These are phyloP conservation scores for Bacidia rubella DNA, from an alignment of 495 filamentous ascomycete genomes.

Conservation along the genomic window DNA sequence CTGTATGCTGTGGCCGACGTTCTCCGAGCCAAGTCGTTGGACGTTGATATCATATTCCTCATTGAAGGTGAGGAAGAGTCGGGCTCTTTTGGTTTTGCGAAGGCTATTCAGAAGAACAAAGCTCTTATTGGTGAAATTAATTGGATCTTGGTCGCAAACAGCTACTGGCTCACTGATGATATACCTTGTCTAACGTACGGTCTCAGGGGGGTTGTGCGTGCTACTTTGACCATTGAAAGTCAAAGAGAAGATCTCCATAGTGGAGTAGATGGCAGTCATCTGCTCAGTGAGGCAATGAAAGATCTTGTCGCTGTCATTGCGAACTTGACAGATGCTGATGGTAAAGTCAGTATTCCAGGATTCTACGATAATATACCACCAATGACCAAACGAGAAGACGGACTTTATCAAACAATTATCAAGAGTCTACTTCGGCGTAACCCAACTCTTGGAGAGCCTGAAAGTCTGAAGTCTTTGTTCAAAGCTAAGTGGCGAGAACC, in stretches of 20 bases:
- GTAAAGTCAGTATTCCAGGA: slow-evolving; percentile 47
- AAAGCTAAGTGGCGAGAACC: slow-evolving; percentile 96
- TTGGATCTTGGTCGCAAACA: slow-evolving; percentile 89
- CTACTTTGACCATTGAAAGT: slow-evolving; percentile 74
- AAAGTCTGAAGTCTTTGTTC: slow-evolving; percentile 58
- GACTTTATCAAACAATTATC: slow-evolving; percentile 73
- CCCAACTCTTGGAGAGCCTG: slow-evolving; percentile 50
- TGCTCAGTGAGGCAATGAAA: slow-evolving; percentile 80
- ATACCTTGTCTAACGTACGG: slow-evolving; percentile 93
- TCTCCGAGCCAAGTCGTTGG: slow-evolving; percentile 58
- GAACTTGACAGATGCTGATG: slow-evolving; percentile 54
- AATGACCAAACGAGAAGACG: slow-evolving; percentile 60
- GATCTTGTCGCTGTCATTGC: slow-evolving; percentile 73
- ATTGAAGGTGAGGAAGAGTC: slow-evolving; percentile 97
- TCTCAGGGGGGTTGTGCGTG: slow-evolving; percentile 85
- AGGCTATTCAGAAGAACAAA: slow-evolving; percentile 64
- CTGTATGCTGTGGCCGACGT: slow-evolving; percentile 86
- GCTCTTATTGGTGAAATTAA: slow-evolving; percentile 78
- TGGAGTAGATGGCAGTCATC: slow-evolving; percentile 81
- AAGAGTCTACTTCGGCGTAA: slow-evolving; percentile 57
- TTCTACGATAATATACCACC: slow-evolving; percentile 78
- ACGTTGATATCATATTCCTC: slow-evolving; percentile 78
- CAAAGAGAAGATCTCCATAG: slow-evolving; percentile 83
- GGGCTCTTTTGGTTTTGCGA: slow-evolving; percentile 76
- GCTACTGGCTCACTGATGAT: slow-evolving; percentile 95